Evolutionary conservation across 2,329 filamentous ascomycete genomes (phyloP).

Genomic region (Verticillium dahliae): DNA sequence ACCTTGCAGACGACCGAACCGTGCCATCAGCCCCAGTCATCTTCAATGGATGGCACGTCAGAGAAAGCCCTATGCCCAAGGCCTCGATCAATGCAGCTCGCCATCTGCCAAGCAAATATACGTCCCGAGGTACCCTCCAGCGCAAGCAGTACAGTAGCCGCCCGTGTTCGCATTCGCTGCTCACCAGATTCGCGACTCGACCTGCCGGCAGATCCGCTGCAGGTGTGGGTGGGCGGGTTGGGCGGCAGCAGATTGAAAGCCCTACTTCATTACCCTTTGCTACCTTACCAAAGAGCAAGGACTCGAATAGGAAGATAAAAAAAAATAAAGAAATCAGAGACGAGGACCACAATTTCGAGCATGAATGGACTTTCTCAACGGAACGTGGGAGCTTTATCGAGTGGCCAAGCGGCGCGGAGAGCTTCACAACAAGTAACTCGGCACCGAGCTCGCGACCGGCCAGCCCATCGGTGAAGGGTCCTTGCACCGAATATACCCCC

Average conservation of each 20-base stretch:
- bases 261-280: background rate
- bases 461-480: background rate
- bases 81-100: no score
- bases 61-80: no score
- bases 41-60: no score
- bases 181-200: background rate
- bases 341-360: background rate
- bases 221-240: background rate
- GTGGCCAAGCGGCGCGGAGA: background rate
- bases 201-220: background rate
- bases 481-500: background rate
- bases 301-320: no score
- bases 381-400: background rate
- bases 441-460: background rate
- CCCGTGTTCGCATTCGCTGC: background rate
- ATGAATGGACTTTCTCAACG: background rate
- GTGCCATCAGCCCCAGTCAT: no score
- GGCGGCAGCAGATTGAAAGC: background rate
- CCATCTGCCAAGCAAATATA: no score
- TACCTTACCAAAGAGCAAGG: no score
- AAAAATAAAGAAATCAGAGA: background rate
- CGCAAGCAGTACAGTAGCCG: background rate
- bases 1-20: no score
- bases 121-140: no score
- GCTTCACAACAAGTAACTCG: background rate